Evolutionary conservation across 495 filamentous ascomycete genomes (phyloP), one percentile per base, ranked within the genome.

Genomic region (Penicillium ucsense): DNA sequence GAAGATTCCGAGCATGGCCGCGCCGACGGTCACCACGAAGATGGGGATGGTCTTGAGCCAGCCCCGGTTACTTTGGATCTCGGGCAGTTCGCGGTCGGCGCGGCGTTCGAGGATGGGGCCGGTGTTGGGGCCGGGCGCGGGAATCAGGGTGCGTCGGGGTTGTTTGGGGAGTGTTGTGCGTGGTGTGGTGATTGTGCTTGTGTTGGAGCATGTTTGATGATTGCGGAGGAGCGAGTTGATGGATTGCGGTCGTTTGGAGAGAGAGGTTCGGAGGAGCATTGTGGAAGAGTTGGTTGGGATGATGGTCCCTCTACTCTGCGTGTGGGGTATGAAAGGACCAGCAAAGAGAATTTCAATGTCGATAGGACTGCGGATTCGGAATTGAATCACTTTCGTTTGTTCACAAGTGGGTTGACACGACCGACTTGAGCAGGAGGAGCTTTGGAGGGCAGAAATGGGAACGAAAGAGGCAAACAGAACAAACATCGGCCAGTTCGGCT

Each of bases 1-100:
- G 83, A 98, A 97, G 63, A 95, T 92, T 38, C 81, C 86, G 35
- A 92, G 70, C 50, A 83, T 80, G 43, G 80, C 82, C 12, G 71
- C 71, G 32, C 77, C 77, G 44, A 91, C 73, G 39, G 82, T 65
- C 36, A 72, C 48, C 2, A 74, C 53, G 59, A 84, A 85, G 38
- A 83, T 60, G 4, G 82, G 81, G 4, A 82, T 50, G 0, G 78
- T 80, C 7, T 62, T 58, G 6, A 75, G 48, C 77, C 77, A 83
- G 48, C 67, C 57, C 31, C 62, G 53, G 35, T 58, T 59, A 8
- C 56, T 51, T 9, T 64, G 59, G 6, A 69, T 53, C 8, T 55
- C 53, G 4, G 89, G 89, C 5, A 95, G 78, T 49, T 84, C 86
- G 48, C 89, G 82, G 65, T 94, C 88, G 49, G 84, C 65, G 47